Evolutionary conservation across 176 grass and related monocot genomes (phyloP), one percentile per base, ranked within the genome.

Genomic region (Pontederia paniculata): DNA sequence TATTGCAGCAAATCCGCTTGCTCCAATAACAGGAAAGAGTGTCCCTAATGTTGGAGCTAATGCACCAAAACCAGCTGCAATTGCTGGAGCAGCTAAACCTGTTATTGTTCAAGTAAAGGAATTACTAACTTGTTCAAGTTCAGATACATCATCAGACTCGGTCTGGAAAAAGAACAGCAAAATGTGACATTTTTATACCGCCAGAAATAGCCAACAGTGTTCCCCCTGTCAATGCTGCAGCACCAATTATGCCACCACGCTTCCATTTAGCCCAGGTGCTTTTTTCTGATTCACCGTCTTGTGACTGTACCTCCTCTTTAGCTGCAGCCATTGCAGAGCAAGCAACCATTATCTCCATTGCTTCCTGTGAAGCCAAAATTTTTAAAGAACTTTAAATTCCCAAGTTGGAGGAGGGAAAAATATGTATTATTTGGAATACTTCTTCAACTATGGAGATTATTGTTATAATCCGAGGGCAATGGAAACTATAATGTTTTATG

Each of bases 311-410:
- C 18, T 77, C 70, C 79, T 73, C 85, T 74, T 76, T 89, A 22
- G 82, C 85, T 85, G 90, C 90, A 86, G 90, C 90, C 90, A 89
- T 96, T 73, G 90, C 90, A 74, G 90, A 89, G 85, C 79, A 96
- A 86, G 90, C 90, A 68, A 89, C 85, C 80, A 96, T 89, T 78
- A 96, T 89, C 85, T 96, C 90, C 76, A 89, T 67, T 50, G 85
- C 82, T 63, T 89, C 85, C 85, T 96, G 80, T 82, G 80, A 71
- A 72, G 65, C 65, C 69, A 82, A 74, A 69, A 68, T 25, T 50
- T 19, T 68, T 53, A 42, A 45, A 63, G 45, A 63, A 41, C 11
- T 47, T 63, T 21, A 19, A 15, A 23, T 17, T 44, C 19, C 17
- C 22, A 21, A 46, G 46, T 46, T 47, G 22, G 22, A 8, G 45